Evolutionary conservation across 2,329 filamentous ascomycete species (phyloP), one percentile per base, ranked within the genome.

Genomic region (Xylariaceae sp.): DNA sequence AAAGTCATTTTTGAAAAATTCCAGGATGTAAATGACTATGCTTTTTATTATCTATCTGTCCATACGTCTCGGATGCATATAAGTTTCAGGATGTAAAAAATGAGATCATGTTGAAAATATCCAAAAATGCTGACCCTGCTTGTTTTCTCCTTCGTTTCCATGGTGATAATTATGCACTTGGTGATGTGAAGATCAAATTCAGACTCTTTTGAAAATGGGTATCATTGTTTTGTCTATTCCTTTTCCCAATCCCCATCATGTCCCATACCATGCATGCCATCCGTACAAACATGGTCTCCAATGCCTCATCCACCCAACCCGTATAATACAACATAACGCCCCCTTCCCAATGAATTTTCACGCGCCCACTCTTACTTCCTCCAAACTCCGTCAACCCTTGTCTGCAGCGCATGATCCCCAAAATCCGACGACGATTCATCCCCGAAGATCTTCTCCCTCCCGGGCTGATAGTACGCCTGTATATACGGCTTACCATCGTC

Each of bases 351-450:
- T 30, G 4, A 30, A 30, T 42, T 42, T 9, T 42, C 37, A 42
- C 37, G 7, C 37, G 1, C 37, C 1, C 13, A 11, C 11, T 10
- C 1, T 44, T 60, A 61, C 48, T 59, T 53, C 2, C 56, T 54
- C 61, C 61, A 63, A 2, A 50, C 48, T 4, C 61, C 56, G 5
- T 61, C 51, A 13, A 55, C 35, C 10, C 51, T 54, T 23, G 61
- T 61, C 56, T 61, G 61, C 1, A 61, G 48, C 7, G 61, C 53
- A 30, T 30, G 23, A 30, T 30, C 61, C 5, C 61, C 61, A 35
- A 63, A 61, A 30, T 30, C 23, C 3, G 59, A 58, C 8, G 56
- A 56, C 42, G 56, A 59, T 0, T 37, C 13, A 3, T 9, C 4
- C 4, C 60, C 58, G 34, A 42, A 58, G 37, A 39, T n/a, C 11